Conservation (phyloP, 2,329 filamentous ascomycete species). For the Penicillium sclerotiorum region DNA sequence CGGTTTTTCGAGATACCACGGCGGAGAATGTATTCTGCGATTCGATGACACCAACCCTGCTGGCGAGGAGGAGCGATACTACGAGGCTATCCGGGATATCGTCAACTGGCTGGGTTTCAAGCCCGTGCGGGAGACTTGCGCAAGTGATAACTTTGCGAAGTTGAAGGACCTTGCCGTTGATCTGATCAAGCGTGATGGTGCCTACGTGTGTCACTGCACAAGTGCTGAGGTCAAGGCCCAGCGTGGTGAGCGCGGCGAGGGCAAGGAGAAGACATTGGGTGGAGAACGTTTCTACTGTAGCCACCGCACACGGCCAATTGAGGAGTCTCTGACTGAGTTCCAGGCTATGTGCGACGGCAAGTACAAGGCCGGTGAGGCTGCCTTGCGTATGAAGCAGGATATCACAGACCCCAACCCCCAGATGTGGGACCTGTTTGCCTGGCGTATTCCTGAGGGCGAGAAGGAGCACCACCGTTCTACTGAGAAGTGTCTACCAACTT, state of each 20-base stretch:
- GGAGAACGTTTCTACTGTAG: slow-evolving; percentile 75
- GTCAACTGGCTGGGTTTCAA: slow-evolving; percentile 82
- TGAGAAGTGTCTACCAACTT: slow-evolving; percentile 92
- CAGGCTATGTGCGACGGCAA: slow-evolving; percentile 88
- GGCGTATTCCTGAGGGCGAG: slow-evolving; percentile 73
- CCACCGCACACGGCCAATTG: slow-evolving; percentile 73
- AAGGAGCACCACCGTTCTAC: slow-evolving; percentile 59
- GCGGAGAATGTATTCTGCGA: slow-evolving; percentile 74
- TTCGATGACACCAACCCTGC: slow-evolving; percentile 97
- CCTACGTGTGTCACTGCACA: slow-evolving; percentile 82
- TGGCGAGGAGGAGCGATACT: slow-evolving; percentile 87
- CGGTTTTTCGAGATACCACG: slow-evolving; percentile 84
- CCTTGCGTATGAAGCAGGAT: slow-evolving; percentile 91
- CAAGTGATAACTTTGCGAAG: slow-evolving; percentile 85
- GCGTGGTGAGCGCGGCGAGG: slow-evolving; percentile 71
- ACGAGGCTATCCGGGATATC: slow-evolving; percentile 85
- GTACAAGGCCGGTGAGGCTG: slow-evolving; percentile 81
- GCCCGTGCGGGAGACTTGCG: slow-evolving; percentile 78
- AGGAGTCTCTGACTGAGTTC: slow-evolving; percentile 81
- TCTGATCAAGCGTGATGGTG: slow-evolving; percentile 69
- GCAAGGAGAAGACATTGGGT: slow-evolving; percentile 53
- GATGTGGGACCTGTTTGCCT: slow-evolving; percentile 95
- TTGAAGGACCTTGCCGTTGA: slow-evolving; percentile 89
- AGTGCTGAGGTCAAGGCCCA: slow-evolving; percentile 83
- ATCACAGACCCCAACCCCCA: slow-evolving; percentile 81